Percentiles rank a stretch among this genome's conserved stretches.
Evolutionary conservation across 1,284 basidiomycete genomes (phyloP).

Genomic region (Leccinum solheimii): DNA sequence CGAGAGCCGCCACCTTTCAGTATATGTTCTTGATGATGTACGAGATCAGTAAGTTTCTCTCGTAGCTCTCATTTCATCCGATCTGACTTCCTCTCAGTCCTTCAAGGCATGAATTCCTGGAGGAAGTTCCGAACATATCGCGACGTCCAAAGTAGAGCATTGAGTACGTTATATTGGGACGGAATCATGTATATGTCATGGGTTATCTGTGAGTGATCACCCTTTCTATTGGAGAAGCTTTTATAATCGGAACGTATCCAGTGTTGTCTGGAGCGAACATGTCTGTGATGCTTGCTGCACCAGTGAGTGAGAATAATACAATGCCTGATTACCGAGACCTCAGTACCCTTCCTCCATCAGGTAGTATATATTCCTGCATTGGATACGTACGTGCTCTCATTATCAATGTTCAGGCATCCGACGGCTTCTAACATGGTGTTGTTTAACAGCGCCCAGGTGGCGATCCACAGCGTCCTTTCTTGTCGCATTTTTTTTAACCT

Average conservation of each 20-base stretch:
- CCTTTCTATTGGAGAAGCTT: background rate
- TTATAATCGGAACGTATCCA: slow-evolving; percentile 7
- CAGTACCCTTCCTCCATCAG: background rate
- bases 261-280: slow-evolving; percentile 25
- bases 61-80: background rate
- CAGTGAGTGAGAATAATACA: slow-evolving; percentile 16
- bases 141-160: slow-evolving; percentile 14
- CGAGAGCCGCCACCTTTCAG: slow-evolving; percentile 18
- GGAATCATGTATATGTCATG: slow-evolving; percentile 32
- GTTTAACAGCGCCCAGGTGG: slow-evolving; percentile 29
- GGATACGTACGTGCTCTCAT: slow-evolving; percentile 28
- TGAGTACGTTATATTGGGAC: slow-evolving; percentile 31
- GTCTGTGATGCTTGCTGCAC: slow-evolving; percentile 19
- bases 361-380: slow-evolving; percentile 21
- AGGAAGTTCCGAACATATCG: slow-evolving; percentile 30
- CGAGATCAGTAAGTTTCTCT: slow-evolving; percentile 28
- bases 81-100: slow-evolving; percentile 18
- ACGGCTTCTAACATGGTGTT: slow-evolving; percentile 11
- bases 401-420: background rate
- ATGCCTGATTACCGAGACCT: background rate
- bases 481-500: slow-evolving; percentile 35
- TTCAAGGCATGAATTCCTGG: slow-evolving; percentile 30
- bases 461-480: slow-evolving; percentile 30
- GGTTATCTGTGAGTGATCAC: slow-evolving; percentile 23
- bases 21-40: slow-evolving; percentile 25